Conservation (phyloP, 331 rosid genomes). For the Dryas integrifolia region DNA sequence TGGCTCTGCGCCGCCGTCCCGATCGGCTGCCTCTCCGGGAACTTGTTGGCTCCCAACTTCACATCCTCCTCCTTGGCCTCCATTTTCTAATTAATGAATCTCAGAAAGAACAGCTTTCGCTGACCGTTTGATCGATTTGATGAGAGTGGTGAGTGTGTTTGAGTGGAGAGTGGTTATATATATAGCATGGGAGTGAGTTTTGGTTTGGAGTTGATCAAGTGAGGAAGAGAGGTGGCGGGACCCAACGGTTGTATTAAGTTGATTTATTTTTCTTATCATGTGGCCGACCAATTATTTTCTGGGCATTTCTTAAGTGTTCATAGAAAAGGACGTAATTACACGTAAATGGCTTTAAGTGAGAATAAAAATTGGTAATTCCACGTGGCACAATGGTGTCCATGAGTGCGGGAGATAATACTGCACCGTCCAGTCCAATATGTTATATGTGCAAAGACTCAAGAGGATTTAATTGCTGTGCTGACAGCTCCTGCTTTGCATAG, state of each 20-base stretch:
- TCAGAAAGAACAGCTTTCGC: background rate
- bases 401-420: background rate
- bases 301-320: background rate
- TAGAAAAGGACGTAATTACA: background rate
- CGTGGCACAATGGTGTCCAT: constrained; percentile 18
- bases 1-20: constrained; percentile 45
- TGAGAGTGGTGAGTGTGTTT: background rate
- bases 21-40: constrained; percentile 42
- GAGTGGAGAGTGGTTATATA: background rate
- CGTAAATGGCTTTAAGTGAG: background rate
- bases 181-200: background rate
- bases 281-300: constrained; percentile 23
- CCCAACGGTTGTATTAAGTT: background rate
- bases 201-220: background rate
- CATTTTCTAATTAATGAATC: constrained; percentile 7
- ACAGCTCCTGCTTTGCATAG: background rate
- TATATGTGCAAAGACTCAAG: background rate
- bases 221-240: constrained; percentile 26
- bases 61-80: constrained; percentile 50
- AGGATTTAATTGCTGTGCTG: background rate
- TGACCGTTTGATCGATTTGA: background rate
- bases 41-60: constrained; percentile 47
- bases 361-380: background rate
- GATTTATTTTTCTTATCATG: background rate
- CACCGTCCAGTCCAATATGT: constrained; percentile 5